Base-by-base conservation (phyloP, 176 grass and related monocot species). In the Musa beccarii region DNA sequence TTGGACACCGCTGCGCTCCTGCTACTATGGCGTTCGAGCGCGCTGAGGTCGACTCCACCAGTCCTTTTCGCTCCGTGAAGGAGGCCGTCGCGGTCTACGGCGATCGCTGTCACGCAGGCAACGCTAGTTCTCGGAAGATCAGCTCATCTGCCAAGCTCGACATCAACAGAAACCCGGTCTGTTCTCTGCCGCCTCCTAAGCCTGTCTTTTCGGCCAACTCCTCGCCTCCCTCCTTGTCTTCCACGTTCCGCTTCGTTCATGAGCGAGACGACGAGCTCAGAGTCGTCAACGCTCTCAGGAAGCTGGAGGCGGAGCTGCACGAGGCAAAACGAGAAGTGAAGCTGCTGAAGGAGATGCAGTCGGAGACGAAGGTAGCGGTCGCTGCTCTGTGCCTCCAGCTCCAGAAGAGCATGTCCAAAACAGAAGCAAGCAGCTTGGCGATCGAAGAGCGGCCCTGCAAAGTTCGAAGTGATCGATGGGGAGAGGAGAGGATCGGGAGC, bases 21-120 rank as follows among this genome's bases (percentile, higher is more conserved):
- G 23, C 10, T 7, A 66, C 53, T 54, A 69, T 61, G 3, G 54
- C 43, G 0, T 22, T 17, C 61, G 73, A 28, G 53, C 84, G 74
- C 13, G 59, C 78, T 9, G 80, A 83, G 87, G 55, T 89, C 43
- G 88, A 90, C 84, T 82, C 81, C n/a, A 78, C 78, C 57, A 55
- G 84, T 26, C 84, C 84, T 26, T 90, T 90, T 84, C 75, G 66
- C 84, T 90, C 84, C 2, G 88, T 87, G 71, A 78, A 82, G 88
- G 79, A 90, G 72, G 88, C 88, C 10, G 79, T 87, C 3, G 78
- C 78, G 63, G 78, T 77, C 28, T 90, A 86, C 14, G 66, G 75
- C 12, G 81, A 84, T 79, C 77, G 83, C 49, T 16, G 13, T 10
- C 63, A 0, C 76, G 71, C 11, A 69, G 79, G 66, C 59, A 63